Base-by-base conservation (phyloP, 2,329 filamentous ascomycete species). In the Graphiopsis chlorocephala region DNA sequence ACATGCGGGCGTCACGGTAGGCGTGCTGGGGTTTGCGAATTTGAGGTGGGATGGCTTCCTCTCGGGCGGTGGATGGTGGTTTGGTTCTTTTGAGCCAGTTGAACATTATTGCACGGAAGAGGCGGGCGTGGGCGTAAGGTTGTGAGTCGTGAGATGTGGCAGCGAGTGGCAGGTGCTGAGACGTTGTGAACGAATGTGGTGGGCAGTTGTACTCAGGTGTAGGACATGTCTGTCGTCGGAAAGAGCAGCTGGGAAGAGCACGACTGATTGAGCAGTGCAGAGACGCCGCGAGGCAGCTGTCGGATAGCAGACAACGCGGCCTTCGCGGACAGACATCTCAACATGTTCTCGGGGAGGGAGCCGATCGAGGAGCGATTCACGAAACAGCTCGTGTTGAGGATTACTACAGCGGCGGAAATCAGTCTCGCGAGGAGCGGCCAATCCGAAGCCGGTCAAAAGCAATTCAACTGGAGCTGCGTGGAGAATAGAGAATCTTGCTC, bases 1-100 rank as follows among this genome's bases (percentile, higher is more conserved):
- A 61, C 59, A 61, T 52, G 31, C 59, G 31, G 25, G 59, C 59
- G 47, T 61, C 59, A 17, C 59, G 59, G 23, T 33, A 48, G 17
- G 59, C 59, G 11, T 61, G 59, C 6, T 28, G 20, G 15, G 59
- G 59, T 20, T 42, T 53, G 59, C 59, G 59, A 31, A 61, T 28
- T 3, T 42, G 28, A 14, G 59, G 59, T 5, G 20, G 14, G 17
- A 23, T 11, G 6, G 15, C 52, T 17, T 55, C 28, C 15, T 31
- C 26, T 1, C 28, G 23, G 23, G 23, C 14, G 4, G 47, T 7
- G 47, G 47, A 7, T n/a, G n/a, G n/a, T 8, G 38, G n/a, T n/a
- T 31, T 55, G n/a, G 23, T 55, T 14, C 52, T 31, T 35, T 38
- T 57, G 20, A 57, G 15, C 53, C 53, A 57, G n/a, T 23, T 42